A percentile compares a stretch with the other conserved stretches of the same genome.
Evolutionary conservation across 75 land plant genomes (phyloP).

Genomic region (Chamaecyparis obtusa): DNA sequence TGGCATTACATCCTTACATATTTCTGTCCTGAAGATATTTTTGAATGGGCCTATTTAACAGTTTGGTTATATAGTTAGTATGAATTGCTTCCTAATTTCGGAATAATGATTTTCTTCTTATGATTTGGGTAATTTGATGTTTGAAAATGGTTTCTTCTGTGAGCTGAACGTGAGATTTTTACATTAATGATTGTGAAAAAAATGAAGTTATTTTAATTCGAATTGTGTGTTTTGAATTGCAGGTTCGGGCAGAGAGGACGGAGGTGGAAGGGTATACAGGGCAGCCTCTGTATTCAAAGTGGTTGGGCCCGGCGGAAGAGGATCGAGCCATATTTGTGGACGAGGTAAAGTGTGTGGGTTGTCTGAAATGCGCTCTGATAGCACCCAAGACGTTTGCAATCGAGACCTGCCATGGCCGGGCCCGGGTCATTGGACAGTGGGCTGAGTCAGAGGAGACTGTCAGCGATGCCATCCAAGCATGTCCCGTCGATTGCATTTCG

Average conservation of each 20-base stretch:
- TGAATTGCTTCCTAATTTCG: neutral
- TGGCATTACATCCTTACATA: neutral
- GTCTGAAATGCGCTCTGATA: conserved; percentile 92
- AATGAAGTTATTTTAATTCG: neutral
- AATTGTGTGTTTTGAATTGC: conserved; percentile 3
- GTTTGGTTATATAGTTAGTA: neutral
- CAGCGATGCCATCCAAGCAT: conserved; percentile 72
- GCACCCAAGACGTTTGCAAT: conserved; percentile 94
- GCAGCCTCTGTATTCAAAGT: conserved; percentile 79
- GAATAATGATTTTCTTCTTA: neutral
- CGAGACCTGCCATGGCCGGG: conserved; percentile 82
- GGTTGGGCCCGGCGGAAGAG: conserved; percentile 75
- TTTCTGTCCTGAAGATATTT: neutral
- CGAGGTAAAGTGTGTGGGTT: conserved; percentile 87
- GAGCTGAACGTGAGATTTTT: neutral
- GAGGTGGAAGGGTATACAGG: conserved; percentile 83
- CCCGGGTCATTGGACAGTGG: conserved; percentile 93
- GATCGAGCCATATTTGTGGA: conserved; percentile 90
- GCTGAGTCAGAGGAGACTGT: conserved; percentile 77
- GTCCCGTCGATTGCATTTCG: conserved; percentile 99
- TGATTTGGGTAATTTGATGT: neutral
- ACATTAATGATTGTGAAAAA: neutral
- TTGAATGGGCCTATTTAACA: neutral
- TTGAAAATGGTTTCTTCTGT: neutral
- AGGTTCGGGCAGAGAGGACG: conserved; percentile 61